phyloP scores from a whole-genome alignment of 192 early-diverging fungal species.

The Diversispora epigaea region DNA sequence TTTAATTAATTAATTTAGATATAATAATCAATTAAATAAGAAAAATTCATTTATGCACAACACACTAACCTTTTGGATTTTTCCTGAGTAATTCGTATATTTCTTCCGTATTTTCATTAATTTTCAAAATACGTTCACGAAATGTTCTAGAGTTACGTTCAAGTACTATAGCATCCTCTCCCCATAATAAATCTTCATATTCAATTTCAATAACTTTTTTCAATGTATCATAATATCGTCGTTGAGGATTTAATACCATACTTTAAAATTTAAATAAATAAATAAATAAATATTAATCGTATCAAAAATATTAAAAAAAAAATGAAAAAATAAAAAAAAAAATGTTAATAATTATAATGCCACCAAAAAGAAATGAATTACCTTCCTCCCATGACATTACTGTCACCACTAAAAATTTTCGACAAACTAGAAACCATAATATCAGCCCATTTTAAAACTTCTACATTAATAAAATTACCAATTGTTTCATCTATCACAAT shows the following conservation, averaged over 20 bases:
- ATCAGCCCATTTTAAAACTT: conserved; percentile 76
- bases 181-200: conserved; percentile 86
- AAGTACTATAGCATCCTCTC: conserved; percentile 91
- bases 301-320: not conserved
- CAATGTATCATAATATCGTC: conserved; percentile 55
- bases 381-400: conserved; percentile 98
- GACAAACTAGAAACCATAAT: conserved; percentile 89
- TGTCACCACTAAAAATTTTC: conserved; percentile 94
- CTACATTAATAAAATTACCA: conserved; percentile 90
- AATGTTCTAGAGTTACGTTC: conserved; percentile 94
- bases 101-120: conserved; percentile 80
- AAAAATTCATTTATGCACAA: not conserved
- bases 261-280: conserved; percentile 42
- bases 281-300: not conserved
- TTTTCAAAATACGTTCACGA: conserved; percentile 64
- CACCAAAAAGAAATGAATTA: conserved; percentile 39
- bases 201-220: conserved; percentile 52
- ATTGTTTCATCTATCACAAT: conserved; percentile 94
- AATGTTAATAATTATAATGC: not conserved
- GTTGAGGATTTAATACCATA: conserved; percentile 74
- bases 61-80: conserved; percentile 67
- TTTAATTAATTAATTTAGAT: not conserved
- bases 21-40: not conserved
- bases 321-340: conserved; percentile 2
- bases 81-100: conserved; percentile 67